Conservation (phyloP, 176 grass and related monocot species). For the Rhynchospora tenuis region DNA sequence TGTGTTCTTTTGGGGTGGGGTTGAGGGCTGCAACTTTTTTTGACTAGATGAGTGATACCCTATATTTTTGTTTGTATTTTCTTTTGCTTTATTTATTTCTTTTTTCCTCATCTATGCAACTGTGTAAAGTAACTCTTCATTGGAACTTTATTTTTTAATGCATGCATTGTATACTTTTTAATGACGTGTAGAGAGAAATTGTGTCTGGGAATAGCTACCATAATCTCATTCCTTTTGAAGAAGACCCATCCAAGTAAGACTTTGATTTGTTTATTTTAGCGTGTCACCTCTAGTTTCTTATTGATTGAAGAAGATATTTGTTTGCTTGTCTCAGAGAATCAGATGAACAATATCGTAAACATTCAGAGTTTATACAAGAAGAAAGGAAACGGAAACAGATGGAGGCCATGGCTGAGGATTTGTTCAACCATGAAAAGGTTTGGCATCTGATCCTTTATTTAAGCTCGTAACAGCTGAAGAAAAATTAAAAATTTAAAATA, state of each 20-base stretch:
- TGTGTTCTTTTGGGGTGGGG: background rate
- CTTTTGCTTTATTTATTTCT: background rate
- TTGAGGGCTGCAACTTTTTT: background rate
- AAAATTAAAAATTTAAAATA: background rate
- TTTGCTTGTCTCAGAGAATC: conserved; percentile 51
- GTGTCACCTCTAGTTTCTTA: background rate
- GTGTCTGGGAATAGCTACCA: conserved; percentile 84
- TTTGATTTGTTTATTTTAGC: background rate
- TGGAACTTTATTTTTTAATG: conserved; percentile 14
- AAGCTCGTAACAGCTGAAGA: background rate
- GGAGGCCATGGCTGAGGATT: conserved; percentile 74
- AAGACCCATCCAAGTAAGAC: conserved; percentile 73
- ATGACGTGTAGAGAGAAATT: conserved; percentile 53
- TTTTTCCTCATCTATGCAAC: conserved; percentile 9
- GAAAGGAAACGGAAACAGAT: conserved; percentile 81
- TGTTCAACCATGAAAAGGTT: conserved; percentile 88
- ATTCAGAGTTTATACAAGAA: conserved; percentile 58
- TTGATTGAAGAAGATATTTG: background rate
- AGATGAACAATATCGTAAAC: conserved; percentile 29
- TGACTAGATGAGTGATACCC: background rate
- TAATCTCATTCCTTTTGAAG: conserved; percentile 68
- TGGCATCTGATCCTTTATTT: background rate
- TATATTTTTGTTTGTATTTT: conserved; percentile 7
- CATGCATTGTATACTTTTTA: background rate
- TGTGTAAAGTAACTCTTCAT: background rate